A percentile compares a stretch with the other conserved stretches of the same genome.
phyloP scores from a whole-genome alignment of 2,329 filamentous ascomycete species.

The Aspergillus sp. region DNA sequence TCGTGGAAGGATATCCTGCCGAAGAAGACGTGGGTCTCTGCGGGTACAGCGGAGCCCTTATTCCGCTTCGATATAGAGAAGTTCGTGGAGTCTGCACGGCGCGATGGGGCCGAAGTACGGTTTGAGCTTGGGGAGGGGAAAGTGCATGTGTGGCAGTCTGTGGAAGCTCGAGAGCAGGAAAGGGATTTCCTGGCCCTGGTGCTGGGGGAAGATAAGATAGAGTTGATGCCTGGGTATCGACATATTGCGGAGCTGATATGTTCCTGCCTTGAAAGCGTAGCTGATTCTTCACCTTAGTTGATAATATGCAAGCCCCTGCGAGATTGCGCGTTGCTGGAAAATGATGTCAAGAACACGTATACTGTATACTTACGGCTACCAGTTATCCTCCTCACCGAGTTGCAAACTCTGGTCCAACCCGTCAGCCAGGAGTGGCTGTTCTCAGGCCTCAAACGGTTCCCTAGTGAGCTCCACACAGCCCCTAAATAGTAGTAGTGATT shows the following conservation, averaged over 20 bases:
- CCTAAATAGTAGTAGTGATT: background rate
- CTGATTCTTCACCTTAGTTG: background rate
- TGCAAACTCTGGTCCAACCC: background rate
- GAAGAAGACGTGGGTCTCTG: constrained; percentile 18
- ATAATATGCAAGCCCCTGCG: background rate
- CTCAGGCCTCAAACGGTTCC: too few relatives aligned
- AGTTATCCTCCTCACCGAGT: background rate
- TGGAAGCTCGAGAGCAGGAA: constrained; percentile 17
- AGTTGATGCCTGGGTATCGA: constrained; percentile 20
- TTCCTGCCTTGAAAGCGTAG: background rate
- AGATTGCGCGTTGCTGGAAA: background rate
- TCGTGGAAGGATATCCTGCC: constrained; percentile 21
- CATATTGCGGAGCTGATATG: constrained; percentile 40
- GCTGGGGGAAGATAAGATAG: constrained; percentile 8
- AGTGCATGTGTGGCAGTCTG: constrained; percentile 20
- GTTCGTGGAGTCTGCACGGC: constrained; percentile 16
- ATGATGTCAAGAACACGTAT: background rate
- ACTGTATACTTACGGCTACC: background rate
- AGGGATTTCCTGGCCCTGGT: constrained; percentile 9
- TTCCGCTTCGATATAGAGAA: constrained; percentile 21
- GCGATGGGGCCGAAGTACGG: constrained; percentile 15
- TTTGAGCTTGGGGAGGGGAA: constrained; percentile 17
- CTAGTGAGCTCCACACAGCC: background rate
- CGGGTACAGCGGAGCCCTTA: constrained; percentile 20
- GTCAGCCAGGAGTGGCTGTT: background rate